Conservation (phyloP, 2,329 filamentous ascomycete genomes). For the Penicillium sp. region DNA sequence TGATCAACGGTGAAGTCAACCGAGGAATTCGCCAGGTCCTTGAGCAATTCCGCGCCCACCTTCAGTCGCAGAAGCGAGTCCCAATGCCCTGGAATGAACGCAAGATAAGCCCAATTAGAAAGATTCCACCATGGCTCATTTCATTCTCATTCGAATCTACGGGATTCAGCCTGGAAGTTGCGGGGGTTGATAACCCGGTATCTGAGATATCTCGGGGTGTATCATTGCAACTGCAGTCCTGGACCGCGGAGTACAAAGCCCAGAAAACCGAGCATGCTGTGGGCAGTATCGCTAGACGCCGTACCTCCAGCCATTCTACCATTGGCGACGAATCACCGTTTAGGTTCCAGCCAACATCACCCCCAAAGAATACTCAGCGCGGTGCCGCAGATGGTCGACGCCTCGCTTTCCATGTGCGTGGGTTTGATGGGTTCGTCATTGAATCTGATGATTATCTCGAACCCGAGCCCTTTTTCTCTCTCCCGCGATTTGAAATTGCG, state of each 20-base stretch:
- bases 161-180: constrained; percentile 88
- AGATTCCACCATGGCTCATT: constrained; percentile 80
- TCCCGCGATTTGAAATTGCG: constrained; percentile 86
- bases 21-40: constrained; percentile 92
- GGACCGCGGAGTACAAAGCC: constrained; percentile 86
- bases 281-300: constrained; percentile 60
- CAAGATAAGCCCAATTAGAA: constrained; percentile 73
- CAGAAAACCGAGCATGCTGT: constrained; percentile 68
- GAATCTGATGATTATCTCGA: constrained; percentile 86
- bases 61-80: constrained; percentile 64
- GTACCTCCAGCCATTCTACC: constrained; percentile 72
- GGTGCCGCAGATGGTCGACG: constrained; percentile 74
- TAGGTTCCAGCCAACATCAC: constrained; percentile 56
- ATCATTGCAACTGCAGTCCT: constrained; percentile 83
- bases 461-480: constrained; percentile 78
- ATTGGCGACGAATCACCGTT: constrained; percentile 67
- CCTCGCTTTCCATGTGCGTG: constrained; percentile 77
- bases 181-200: constrained; percentile 82
- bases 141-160: constrained; percentile 83
- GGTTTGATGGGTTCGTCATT: constrained; percentile 87
- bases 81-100: constrained; percentile 53
- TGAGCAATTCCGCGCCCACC: constrained; percentile 74
- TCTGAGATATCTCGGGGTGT: constrained; percentile 81
- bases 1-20: constrained; percentile 90
- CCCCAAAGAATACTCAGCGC: constrained; percentile 46